Base-by-base conservation (phyloP, 192 early-diverging fungal species). In the Rhizoclosmatium globosum region DNA sequence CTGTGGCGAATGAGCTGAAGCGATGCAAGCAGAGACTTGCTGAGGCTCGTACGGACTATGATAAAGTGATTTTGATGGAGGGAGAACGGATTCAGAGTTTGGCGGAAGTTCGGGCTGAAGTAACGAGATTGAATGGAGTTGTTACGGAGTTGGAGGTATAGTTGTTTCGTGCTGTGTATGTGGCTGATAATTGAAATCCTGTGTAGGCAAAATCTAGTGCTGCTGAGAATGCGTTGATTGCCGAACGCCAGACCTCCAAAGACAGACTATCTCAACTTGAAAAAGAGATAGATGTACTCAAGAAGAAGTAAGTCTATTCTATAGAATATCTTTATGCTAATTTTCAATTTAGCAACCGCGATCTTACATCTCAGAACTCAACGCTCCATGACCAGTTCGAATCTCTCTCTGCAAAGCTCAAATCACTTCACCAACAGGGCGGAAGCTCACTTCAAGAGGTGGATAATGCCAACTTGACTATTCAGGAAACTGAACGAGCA, bases 51-150 rank as follows among this genome's bases (percentile, higher is more conserved):
- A 68, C 65, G 13, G 79, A 80, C 47, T 80, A 80, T 68, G 79
- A 80, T 3, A 72, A 73, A 41, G 70, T 80, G 7, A 75, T 80
- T 68, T 64, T 80, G 45, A 11, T 66, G 19, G 79, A 80, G 56
- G n/a, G 45, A 11, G 79, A 80, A 23, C 56, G 79, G 17, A 80
- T 80, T 38, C 74, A 74, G 70, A 68, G 23, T 4, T n/a, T 66
- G 42, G 71, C 74, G 46, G 50, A 31, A 0, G n/a, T 67, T 31
- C 11, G 72, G 13, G 17, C 0, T 41, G 79, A 74, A 3, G n/a
- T 65, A 47, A 44, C 42, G 23, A 60, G 56, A 70, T 15, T 38
- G 53, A 74, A 74, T 59, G 39, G 6, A 0, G 7, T 39, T n/a
- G 53, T 15, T 19, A 17, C 46, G n/a, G 53, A 38, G 11, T 9